Base-by-base conservation (phyloP, 805 yeast genomes). In the Hyphopichia homilentoma region DNA sequence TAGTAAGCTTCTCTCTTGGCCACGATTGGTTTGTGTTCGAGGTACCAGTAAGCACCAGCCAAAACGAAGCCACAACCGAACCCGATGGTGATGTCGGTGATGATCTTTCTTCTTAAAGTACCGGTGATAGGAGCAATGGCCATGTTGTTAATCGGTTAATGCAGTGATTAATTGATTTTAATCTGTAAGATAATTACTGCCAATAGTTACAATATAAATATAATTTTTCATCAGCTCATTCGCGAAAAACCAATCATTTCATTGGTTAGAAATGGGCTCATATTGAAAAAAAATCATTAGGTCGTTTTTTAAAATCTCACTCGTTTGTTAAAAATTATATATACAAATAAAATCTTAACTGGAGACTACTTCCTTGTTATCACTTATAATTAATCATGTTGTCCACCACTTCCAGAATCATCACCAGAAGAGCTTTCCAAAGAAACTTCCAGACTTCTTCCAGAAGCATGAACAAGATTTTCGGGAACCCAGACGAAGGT, bases 121-220 rank as follows among this genome's bases (percentile, higher is more conserved):
- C 96, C 96, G 34, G 81, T 76, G 54, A 89, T 86, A 52, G 94
- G 93, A 56, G 90, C 84, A 56, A 85, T 73, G 61, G 88, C 82
- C 83, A 80, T 83, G 35, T 36, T 57, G 11, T n/a, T 14, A 5
- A 13, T 27, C 15, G 13, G 11, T 14, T 16, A 14, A 9, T 13
- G 12, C 15, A 26, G 16, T 17, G n/a, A 26, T 6, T 26, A 14
- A 26, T 15, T 15, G 13, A n/a, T 8, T 11, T 25, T 17, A 25
- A 19, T 16, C 15, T 16, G 16, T 25, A 17, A 25, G 28, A 16
- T 25, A 19, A 25, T 25, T 17, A 3, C 14, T 26, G 18, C 13
- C 29, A 21, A 16, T 12, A 26, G 11, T n/a, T n/a, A n/a, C n/a
- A n/a, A n/a, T n/a, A n/a, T n/a, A n/a, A n/a, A n/a, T n/a, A n/a